A percentile compares a stretch with the other conserved stretches of the same genome.
phyloP scores from a whole-genome alignment of 108 stramenopile species.

The Mayamaea pseudoterrestris region DNA sequence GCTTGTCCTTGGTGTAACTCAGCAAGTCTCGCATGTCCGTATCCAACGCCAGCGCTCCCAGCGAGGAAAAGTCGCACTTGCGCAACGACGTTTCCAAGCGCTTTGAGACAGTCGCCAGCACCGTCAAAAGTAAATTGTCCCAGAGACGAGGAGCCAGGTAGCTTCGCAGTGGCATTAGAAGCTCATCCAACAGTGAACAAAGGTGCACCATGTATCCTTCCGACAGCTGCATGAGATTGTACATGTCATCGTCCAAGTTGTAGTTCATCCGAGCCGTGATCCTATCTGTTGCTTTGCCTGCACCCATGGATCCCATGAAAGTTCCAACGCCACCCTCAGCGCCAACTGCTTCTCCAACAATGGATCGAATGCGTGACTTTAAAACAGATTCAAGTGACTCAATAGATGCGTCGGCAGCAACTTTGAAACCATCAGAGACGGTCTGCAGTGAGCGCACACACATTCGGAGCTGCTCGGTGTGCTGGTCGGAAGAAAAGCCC shows the following conservation, averaged over 20 bases:
- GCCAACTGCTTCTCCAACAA: conserved; percentile 76
- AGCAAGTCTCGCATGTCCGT: conserved; percentile 70
- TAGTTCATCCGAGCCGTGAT: conserved; percentile 55
- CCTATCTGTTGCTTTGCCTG: conserved; percentile 20
- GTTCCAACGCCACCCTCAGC: conserved; percentile 25
- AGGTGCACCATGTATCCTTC: conserved; percentile 63
- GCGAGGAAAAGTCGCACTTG: conserved; percentile 65
- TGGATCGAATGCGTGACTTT: conserved; percentile 55
- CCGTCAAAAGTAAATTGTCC: conserved; percentile 50
- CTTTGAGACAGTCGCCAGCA: conserved; percentile 53
- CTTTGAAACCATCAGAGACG: conserved; percentile 44
- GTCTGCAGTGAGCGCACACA: conserved; percentile 53
- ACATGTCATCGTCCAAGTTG: conserved; percentile 66
- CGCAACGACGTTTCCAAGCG: conserved; percentile 64
- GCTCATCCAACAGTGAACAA: conserved; percentile 55
- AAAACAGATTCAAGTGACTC: conserved; percentile 52
- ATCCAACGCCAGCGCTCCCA: conserved; percentile 74
- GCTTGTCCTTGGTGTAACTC: conserved; percentile 52
- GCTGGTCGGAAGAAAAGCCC: conserved; percentile 44
- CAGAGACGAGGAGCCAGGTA: conserved; percentile 58
- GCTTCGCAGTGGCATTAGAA: conserved; percentile 45
- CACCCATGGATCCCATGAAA: conserved; percentile 38
- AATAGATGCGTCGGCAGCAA: conserved; percentile 38
- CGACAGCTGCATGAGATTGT: conserved; percentile 64
- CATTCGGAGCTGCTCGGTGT: conserved; percentile 69